Evolutionary conservation across 768 basidiomycete species (phyloP), one percentile per base, ranked within the genome.

Genomic region (Trametes cubensis): DNA sequence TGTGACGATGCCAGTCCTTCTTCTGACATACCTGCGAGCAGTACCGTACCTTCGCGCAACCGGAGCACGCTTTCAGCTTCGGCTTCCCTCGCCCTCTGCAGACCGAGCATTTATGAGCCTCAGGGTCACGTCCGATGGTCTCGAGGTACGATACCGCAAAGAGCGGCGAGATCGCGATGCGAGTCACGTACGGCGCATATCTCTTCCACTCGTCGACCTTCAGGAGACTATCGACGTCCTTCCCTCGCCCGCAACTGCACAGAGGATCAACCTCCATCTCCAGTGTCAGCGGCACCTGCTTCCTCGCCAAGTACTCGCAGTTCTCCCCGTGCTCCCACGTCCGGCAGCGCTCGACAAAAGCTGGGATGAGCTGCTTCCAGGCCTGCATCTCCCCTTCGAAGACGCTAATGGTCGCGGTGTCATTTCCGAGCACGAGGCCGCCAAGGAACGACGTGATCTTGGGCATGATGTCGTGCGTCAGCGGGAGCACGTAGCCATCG

Each of bases 281-380:
- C 11, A 68, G 66, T 30, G 72, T 71, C 2, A 80, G 69, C 1
- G 83, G 83, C 21, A 83, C 72, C 25, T 20, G 48, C 17, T 61
- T 42, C 58, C 74, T 41, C 54, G 62, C 25, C 20, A 68, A 25
- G 66, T 85, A 86, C 68, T 83, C 81, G 74, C 85, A 86, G 20
- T 70, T 72, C 2, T 68, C 50, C 20, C 60, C 66, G 66, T 87
- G 85, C 18, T 70, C 65, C 84, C 85, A 86, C 18, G 74, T 78
- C 23, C 85, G 78, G 63, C 85, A 86, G 21, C 84, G 79, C 67
- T 86, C 86, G 2, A 77, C 78, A 30, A 83, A 66, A 7, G 74
- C 73, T 4, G 84, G 85, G 1, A 86, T 69, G 26, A 85, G 75
- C 56, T 80, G 74, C 49, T 80, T 79, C 86, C 84, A 87, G 1